Evolutionary conservation across 768 basidiomycete genomes (phyloP), one percentile per base, ranked within the genome.

Genomic region (Xerocomus brunneocitrinus): DNA sequence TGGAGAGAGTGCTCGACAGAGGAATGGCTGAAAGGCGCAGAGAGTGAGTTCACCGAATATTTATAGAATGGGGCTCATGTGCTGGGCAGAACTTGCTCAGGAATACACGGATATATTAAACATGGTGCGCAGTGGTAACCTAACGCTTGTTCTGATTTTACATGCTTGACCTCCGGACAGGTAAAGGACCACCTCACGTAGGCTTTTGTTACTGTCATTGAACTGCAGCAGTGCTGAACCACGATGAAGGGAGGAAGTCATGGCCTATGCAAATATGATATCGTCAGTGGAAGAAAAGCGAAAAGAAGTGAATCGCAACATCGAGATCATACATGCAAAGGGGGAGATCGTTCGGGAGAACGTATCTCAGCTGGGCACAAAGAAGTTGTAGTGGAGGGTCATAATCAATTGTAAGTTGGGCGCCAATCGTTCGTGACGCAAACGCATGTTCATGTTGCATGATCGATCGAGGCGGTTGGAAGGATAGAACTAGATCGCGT

Each of bases 141-240:
- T 40, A 31, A 22, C 4, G 3, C 27, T 44, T 12, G 19, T 44
- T 10, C 47, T 55, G 19, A 41, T 44, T 10, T 28, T 45, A 35
- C 32, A 35, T 45, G 13, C 41, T 57, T 27, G 36, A 43, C 39
- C 19, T 22, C 5, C 10, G 31, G 38, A 36, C 45, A 67, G 65
- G 63, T 61, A 24, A 69, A 69, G 42, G 69, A 71, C 28, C 59
- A 61, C 49, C 34, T 69, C 24, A 63, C 61, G 67, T 71, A 39
- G 22, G 61, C 49, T 35, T 42, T 28, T 44, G 31, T 6, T 16
- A 45, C 28, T 35, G 14, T 27, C 25, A 19, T 13, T 40, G 6
- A 30, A 39, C 27, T 43, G 16, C 24, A 30, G 19, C 5, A 39
- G 28, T 27, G 32, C 39, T 66, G 38, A 60, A n/a, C 44, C 25